A percentile compares a stretch with the other conserved stretches of the same genome.
Conservation (phyloP, 176 grass and related monocot genomes). For the Aegilops bicornis region DNA sequence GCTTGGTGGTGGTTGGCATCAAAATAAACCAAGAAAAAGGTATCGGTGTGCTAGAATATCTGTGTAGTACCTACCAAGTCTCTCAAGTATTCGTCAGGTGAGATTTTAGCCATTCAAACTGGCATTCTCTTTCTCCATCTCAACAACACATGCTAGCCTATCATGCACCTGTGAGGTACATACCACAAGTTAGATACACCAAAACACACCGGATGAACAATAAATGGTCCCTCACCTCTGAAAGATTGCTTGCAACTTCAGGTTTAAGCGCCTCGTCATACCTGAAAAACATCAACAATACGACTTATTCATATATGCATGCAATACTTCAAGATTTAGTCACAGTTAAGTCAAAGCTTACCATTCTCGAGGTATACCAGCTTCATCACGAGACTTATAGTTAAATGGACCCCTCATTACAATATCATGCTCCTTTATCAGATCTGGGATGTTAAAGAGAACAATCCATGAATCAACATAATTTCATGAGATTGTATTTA, state of each 20-base stretch:
- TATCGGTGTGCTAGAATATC: neutral
- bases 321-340: neutral
- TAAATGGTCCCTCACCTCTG: constrained; percentile 42
- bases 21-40: neutral
- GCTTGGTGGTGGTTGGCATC: neutral
- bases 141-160: constrained; percentile 77
- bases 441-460: constrained; percentile 41
- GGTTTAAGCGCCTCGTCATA: constrained; percentile 54
- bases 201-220: neutral
- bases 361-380: constrained; percentile 84
- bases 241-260: constrained; percentile 57
- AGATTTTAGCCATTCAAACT: constrained; percentile 42
- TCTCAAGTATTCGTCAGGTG: neutral
- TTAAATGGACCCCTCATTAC: constrained; percentile 91
- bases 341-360: constrained; percentile 19
- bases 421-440: constrained; percentile 74
- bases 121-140: constrained; percentile 81
- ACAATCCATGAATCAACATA: constrained; percentile 16
- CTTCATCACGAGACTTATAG: constrained; percentile 74
- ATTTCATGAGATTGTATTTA: neutral
- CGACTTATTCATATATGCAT: neutral
- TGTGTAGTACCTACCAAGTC: constrained; percentile 19
- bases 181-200: neutral
- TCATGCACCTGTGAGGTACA: constrained; percentile 64
- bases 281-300: constrained; percentile 41